Base-by-base conservation (phyloP, 2,329 filamentous ascomycete genomes). In the Ophiocordyceps camponoti-rufipedis region DNA sequence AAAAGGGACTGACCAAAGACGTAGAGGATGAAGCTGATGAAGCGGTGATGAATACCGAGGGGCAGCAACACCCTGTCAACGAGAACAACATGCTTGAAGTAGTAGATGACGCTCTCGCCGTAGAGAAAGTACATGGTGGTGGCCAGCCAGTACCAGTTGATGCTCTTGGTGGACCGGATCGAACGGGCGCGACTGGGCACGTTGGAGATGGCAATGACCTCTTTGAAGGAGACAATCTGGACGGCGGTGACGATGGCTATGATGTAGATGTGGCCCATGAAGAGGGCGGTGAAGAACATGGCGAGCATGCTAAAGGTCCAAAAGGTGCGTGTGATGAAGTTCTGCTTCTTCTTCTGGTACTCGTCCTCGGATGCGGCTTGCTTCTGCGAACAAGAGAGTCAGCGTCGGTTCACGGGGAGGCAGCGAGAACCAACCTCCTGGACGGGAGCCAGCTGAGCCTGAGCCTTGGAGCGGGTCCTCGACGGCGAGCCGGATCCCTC, bases 81-180 rank as follows among this genome's bases (percentile, higher is more conserved):
- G 48, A 98, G 69, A 41, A 98, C 80, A 53, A 98, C 89, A 61
- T 98, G 91, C 73, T 98, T 98, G 68, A 98, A 98, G 67, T 98
- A 98, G 69, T 98, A 98, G 58, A 98, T 94, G 58, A 98, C 89
- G 56, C 86, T 95, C 67, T 98, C 91, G 58, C 91, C 91, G 60
- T 98, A 98, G 44, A 98, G 72, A 56, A 94, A 98, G 71, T 98
- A 98, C 89, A 98, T 96, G 54, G 89, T 94, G 28, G 85, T 86
- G n/a, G 87, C 91, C 45, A 98, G 74, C 70, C 94, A 98, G 65
- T 98, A 98, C 91, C 91, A 98, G 65, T 96, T 96, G 55, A 98
- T 70, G 53, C 85, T 87, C 70, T 95, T 95, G 52, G 89, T 95
- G 55, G 94, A 94, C 48, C 83, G 83, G 49, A 98, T 72, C 60